Conservation (phyloP, 176 grass and related monocot genomes). For the Paspalum vaginatum region DNA sequence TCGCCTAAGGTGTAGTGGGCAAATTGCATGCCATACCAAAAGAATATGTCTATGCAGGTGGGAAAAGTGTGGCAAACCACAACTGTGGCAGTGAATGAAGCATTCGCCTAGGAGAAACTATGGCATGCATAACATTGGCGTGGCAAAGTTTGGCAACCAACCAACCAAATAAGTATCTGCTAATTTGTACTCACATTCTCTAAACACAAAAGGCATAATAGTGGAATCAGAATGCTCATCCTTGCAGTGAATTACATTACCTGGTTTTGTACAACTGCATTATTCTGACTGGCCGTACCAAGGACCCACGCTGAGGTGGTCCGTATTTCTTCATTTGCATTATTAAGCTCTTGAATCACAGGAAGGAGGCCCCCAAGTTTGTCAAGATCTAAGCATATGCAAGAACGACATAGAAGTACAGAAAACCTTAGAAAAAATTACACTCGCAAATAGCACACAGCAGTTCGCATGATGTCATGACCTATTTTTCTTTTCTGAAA, state of each 20-base stretch:
- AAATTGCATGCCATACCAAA: background rate
- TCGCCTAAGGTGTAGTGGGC: background rate
- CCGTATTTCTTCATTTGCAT: conserved; percentile 67
- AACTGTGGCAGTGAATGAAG: background rate
- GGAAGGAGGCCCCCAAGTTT: conserved; percentile 78
- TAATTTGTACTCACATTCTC: background rate
- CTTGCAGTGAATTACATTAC: conserved; percentile 35
- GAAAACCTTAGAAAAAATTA: conserved; percentile 1
- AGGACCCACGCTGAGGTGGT: conserved; percentile 78
- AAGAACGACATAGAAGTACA: conserved; percentile 27
- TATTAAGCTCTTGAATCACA: conserved; percentile 74
- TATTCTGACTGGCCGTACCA: conserved; percentile 88
- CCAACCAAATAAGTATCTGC: background rate
- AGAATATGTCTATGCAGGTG: background rate
- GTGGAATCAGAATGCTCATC: conserved; percentile 12
- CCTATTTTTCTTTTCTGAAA: background rate
- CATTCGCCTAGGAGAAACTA: background rate
- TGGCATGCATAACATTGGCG: background rate
- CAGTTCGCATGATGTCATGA: background rate
- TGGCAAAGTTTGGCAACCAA: conserved; percentile 5
- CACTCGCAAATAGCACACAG: background rate
- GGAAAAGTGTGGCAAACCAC: background rate
- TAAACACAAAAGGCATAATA: background rate
- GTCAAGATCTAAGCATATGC: conserved; percentile 67
- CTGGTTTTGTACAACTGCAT: conserved; percentile 86